Evolutionary conservation across 2,329 filamentous ascomycete species (phyloP).

Genomic region (Lachnellula cervina): DNA sequence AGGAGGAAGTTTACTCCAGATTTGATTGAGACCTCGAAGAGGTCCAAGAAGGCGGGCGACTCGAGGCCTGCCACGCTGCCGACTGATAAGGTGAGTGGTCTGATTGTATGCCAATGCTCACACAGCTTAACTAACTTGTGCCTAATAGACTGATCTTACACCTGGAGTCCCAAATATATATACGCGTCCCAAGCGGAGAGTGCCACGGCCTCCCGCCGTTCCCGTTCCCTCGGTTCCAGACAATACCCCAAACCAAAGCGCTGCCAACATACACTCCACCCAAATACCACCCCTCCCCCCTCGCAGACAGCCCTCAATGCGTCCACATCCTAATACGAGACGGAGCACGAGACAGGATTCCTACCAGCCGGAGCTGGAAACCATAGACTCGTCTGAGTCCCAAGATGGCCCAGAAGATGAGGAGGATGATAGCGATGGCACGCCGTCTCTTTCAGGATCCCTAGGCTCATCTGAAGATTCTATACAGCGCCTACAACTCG

Average conservation of each 20-base stretch:
- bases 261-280: conserved; percentile 27
- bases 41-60: conserved; percentile 64
- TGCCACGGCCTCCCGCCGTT: conserved; percentile 15
- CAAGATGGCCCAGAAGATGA: conserved; percentile 41
- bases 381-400: conserved; percentile 33
- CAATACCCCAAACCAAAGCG: conserved; percentile 37
- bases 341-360: conserved; percentile 36
- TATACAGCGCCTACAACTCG: conserved; percentile 34
- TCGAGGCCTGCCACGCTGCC: conserved; percentile 56
- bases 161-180: conserved; percentile 31
- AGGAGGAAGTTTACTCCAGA: conserved; percentile 65
- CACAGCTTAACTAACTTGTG: conserved; percentile 6
- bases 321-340: conserved; percentile 38
- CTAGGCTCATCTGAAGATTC: conserved; percentile 32
- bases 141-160: conserved; percentile 26
- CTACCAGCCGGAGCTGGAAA: conserved; percentile 38
- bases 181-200: conserved; percentile 23
- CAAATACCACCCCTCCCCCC: conserved; percentile 34
- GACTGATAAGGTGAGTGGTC: conserved; percentile 57
- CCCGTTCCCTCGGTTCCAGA: conserved; percentile 44
- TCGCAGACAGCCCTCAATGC: conserved; percentile 37
- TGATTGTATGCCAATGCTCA: conserved; percentile 52
- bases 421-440: conserved; percentile 27
- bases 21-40: conserved; percentile 72
- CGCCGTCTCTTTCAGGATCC: conserved; percentile 30